Evolutionary conservation across 192 early-diverging fungal species (phyloP), one percentile per base, ranked within the genome.

Genomic region (Backusella luteola): DNA sequence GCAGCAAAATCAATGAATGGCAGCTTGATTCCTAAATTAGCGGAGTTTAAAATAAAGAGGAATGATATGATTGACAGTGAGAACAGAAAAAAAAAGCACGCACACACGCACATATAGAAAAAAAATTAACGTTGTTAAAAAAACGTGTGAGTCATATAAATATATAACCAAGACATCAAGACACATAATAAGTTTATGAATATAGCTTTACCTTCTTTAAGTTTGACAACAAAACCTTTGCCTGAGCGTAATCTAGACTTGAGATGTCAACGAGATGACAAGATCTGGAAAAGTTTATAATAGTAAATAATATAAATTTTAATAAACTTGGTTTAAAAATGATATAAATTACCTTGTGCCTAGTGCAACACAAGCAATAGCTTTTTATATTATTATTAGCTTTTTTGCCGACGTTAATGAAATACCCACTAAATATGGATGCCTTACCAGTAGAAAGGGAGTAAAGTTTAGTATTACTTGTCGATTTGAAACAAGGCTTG

Each of bases 321-420:
- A 49, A 34, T 41, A 29, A 67, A 29, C 34, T 26, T 66, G 36
- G 34, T 19, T 66, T 35, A 42, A 42, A 29, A 23, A 41, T 2
- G n/a, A 19, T 56, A n/a, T 63, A 38, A 29, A 34, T 52, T 80
- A 79, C 78, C 78, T 66, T 70, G 76, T 63, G 15, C 69, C 74
- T 5, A 67, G n/a, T 32, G 70, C 70, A 68, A 76, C 79, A 56
- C 74, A 66, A 38, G 73, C 67, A 53, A 80, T 63, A 74, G 68
- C 78, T 79, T 66, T 29, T 53, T 38, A 41, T 26, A 7, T 53
- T 56, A 73, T 73, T 19, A 73, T 53, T 34, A 56, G 32, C 12
- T 34, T 17, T 19, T 69, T 34, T 69, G 17, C 53, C 53, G 53
- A 69, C 38, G 38, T 36, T 41, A 71, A 41, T 39, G 34, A 71